Base-by-base conservation (phyloP, 768 basidiomycete genomes). In the Pisolithus microcarpus region DNA sequence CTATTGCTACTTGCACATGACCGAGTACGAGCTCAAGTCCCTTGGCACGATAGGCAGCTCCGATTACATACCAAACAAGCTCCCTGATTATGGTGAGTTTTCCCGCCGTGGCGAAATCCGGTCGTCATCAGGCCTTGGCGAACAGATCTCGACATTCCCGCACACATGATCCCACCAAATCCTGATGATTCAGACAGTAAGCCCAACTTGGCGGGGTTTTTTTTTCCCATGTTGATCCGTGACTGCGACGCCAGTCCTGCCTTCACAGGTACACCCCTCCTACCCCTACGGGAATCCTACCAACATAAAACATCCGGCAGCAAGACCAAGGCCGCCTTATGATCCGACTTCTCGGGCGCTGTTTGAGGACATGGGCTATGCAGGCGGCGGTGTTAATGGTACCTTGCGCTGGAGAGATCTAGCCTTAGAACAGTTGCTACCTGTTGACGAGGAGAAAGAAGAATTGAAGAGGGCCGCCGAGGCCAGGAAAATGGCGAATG, bases 241-340 rank as follows among this genome's bases (percentile, higher is more conserved):
- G 13, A 34, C 34, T 5, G 34, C 34, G 34, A 34, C 53, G 19
- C 24, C 55, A 87, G 89, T 84, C 51, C 67, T 92, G 10, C 90
- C 90, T 13, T 91, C 90, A 5, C 85, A 90, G 65, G 81, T 90
- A 0, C 90, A 92, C 52, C 87, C 90, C 1, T 91, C 90, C 19
- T 92, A 91, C 70, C 90, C 90, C 8, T 92, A 91, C 60, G 90
- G 90, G 3, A 90, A 92, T 69, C 90, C 90, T 16, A 84, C 82
- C 43, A 80, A 80, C 59, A 76, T 83, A 58, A 88, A 83, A 54
- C 87, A 91, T 61, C 87, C 88, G 21, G 84, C 89, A 13, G 74
- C 85, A 37, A 77, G 79, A 45, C 85, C 88, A 16, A 78, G 83
- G 38, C 81, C 79, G 16, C 79, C 79, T 18, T 85, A 85, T 58